Evolutionary conservation across 2,329 filamentous ascomycete species (phyloP).

Genomic region (Fonsecaea erecta): DNA sequence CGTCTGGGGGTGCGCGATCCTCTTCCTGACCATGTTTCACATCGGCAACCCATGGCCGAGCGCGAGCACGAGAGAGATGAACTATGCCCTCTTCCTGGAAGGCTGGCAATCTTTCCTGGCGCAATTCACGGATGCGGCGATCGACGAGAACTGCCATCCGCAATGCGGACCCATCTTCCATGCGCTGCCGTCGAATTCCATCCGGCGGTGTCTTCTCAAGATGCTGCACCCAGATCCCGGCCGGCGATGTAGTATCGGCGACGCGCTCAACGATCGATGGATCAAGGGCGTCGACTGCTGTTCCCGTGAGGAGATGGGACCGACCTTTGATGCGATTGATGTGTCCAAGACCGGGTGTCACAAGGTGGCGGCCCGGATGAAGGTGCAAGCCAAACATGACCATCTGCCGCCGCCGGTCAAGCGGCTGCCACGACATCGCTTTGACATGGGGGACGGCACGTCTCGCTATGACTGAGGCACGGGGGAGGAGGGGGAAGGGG

Average conservation of each 20-base stretch:
- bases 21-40: conserved; percentile 77
- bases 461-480: conserved; percentile 31
- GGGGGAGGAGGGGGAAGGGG: too few relatives aligned
- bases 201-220: conserved; percentile 72
- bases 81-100: conserved; percentile 67
- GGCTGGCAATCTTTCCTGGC: conserved; percentile 72
- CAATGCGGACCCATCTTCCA: conserved; percentile 68
- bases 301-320: conserved; percentile 69
- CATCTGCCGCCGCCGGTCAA: conserved; percentile 43
- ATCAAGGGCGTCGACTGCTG: conserved; percentile 79
- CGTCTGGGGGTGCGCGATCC: conserved; percentile 83
- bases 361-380: conserved; percentile 37
- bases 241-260: conserved; percentile 70
- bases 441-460: conserved; percentile 41
- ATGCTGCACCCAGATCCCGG: conserved; percentile 82
- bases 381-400: conserved; percentile 42
- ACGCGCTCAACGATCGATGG: conserved; percentile 73
- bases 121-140: conserved; percentile 34
- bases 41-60: conserved; percentile 75
- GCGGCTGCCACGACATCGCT: conserved; percentile 38
- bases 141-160: conserved; percentile 68
- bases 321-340: conserved; percentile 48
- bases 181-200: conserved; percentile 66
- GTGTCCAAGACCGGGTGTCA: conserved; percentile 38
- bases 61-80: conserved; percentile 61